A percentile compares a stretch with the other conserved stretches of the same genome.
These are phyloP conservation scores for Inga leiocalycina DNA, from an alignment of 306 rosid species.

Conservation along the genomic window DNA sequence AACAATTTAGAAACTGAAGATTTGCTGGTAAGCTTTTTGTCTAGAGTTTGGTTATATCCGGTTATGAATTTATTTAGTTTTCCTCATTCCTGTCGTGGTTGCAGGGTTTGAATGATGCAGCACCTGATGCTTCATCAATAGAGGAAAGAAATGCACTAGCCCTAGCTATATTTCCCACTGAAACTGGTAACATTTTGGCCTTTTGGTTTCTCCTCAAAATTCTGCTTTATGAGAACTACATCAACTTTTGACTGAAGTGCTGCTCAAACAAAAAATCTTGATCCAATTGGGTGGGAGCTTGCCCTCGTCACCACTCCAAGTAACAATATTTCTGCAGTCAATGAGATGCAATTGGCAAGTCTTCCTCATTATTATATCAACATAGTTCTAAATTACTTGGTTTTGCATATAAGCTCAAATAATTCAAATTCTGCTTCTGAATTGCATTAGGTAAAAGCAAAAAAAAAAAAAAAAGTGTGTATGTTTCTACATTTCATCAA, in stretches of 20 bases:
- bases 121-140: slow-evolving; percentile 66
- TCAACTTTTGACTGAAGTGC: slow-evolving; percentile 52
- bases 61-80: slow-evolving; percentile 10
- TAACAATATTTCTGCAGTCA: slow-evolving; percentile 67
- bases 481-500: background rate
- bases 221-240: slow-evolving; percentile 41
- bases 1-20: slow-evolving; percentile 69
- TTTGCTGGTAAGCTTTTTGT: slow-evolving; percentile 62
- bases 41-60: slow-evolving; percentile 6
- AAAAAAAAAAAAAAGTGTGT: no score
- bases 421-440: no score
- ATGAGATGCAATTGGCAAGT: slow-evolving; percentile 93
- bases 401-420: background rate
- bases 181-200: slow-evolving; percentile 50
- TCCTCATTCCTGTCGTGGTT: slow-evolving; percentile 32
- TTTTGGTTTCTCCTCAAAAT: slow-evolving; percentile 23
- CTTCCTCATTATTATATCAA: slow-evolving; percentile 17
- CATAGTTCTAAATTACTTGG: background rate
- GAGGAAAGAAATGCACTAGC: slow-evolving; percentile 96
- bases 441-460: no score
- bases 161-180: slow-evolving; percentile 83
- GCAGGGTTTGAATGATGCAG: slow-evolving; percentile 76
- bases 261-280: slow-evolving; percentile 68
- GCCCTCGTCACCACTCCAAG: slow-evolving; percentile 94
- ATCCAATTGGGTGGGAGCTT: slow-evolving; percentile 97